These are phyloP conservation scores for Eucalyptus regnans DNA, from an alignment of 345 rosid genomes.

Conservation along the genomic window DNA sequence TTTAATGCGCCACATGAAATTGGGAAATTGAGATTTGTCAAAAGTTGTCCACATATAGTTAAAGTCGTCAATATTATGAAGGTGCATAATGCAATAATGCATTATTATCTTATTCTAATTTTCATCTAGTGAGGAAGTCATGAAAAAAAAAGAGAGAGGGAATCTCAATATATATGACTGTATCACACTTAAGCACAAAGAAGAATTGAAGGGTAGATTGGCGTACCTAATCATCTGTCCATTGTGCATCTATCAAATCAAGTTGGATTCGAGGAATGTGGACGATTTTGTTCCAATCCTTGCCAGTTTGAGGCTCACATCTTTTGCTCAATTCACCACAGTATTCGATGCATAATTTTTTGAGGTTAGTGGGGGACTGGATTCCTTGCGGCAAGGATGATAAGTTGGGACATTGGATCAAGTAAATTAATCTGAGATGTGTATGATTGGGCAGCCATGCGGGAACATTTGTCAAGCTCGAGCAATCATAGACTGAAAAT, in stretches of 20 bases:
- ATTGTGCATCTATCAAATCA: not conserved
- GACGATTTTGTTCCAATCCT: not conserved
- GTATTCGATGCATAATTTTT: not conserved
- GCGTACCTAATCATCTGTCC: not conserved
- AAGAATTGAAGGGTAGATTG: not conserved
- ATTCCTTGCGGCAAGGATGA: not conserved
- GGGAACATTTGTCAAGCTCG: not conserved
- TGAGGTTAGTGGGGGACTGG: not conserved
- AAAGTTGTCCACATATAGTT: not conserved
- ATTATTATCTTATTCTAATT: not conserved
- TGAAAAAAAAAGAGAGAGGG: not conserved
- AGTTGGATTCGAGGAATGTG: not conserved
- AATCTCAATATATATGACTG: not conserved
- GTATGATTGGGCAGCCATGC: not conserved
- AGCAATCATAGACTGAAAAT: not conserved
- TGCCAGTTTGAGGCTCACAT: not conserved
- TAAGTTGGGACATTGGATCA: not conserved
- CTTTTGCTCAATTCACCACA: not conserved
- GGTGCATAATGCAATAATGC: not conserved
- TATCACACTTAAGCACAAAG: not conserved
- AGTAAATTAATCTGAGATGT: not conserved
- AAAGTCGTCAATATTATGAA: not conserved
- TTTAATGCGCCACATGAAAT: not conserved
- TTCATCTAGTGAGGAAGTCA: not conserved
- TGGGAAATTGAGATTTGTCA: not conserved